These are phyloP conservation scores for Trichoderma sp. DNA, from an alignment of 2,329 filamentous ascomycete species.

Conservation along the genomic window DNA sequence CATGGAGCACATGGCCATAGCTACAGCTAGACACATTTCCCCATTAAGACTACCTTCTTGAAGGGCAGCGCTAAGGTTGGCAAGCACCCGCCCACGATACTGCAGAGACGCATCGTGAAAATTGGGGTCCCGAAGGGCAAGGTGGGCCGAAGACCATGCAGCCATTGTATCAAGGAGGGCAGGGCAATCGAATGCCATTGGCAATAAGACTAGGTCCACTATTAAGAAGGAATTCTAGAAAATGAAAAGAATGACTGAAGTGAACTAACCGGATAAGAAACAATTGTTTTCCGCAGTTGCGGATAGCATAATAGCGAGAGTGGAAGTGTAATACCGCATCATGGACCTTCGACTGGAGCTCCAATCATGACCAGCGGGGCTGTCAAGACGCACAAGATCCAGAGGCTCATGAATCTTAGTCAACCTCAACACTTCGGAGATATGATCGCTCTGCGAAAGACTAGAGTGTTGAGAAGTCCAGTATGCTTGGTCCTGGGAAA, in stretches of 20 bases:
- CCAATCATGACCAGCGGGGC: not conserved
- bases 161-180: slow-evolving; percentile 1
- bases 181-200: slow-evolving; percentile 1
- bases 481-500: not conserved
- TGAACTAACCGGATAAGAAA: not conserved
- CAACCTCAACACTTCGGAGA: not conserved
- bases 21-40: not conserved
- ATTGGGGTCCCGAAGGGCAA: slow-evolving; percentile 3
- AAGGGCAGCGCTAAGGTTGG: not conserved
- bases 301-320: slow-evolving; percentile 5
- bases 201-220: slow-evolving; percentile 3
- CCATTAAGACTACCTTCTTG: not conserved
- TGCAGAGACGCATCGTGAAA: slow-evolving; percentile 1
- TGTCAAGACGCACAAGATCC: not conserved
- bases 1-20: slow-evolving; percentile 5
- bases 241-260: too few relatives aligned
- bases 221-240: not conserved
- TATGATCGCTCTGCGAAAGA: not conserved
- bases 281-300: slow-evolving; percentile 11
- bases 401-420: slow-evolving; percentile 4
- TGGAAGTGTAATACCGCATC: slow-evolving; percentile 13
- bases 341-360: not conserved
- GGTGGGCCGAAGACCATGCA: slow-evolving; percentile 7
- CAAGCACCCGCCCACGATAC: not conserved
- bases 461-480: not conserved